Percentiles rank a stretch among this genome's conserved stretches.
These are phyloP conservation scores for Mrakia blollopis DNA, from an alignment of 768 basidiomycete genomes.

Conservation along the genomic window DNA sequence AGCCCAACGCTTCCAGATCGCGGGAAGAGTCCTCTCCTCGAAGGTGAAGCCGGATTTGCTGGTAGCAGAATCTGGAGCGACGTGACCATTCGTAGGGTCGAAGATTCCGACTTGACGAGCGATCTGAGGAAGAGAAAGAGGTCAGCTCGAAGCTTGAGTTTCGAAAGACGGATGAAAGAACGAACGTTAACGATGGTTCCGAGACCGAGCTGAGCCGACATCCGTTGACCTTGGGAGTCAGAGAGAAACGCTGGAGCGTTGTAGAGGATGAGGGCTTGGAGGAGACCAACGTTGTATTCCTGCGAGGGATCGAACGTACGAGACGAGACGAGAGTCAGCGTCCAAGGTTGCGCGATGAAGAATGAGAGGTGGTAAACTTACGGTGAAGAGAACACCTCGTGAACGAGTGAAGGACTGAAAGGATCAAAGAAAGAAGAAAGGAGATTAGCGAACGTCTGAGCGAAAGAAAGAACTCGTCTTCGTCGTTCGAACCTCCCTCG, in stretches of 20 bases:
- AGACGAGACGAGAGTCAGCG: not conserved
- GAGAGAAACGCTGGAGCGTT: slow-evolving; percentile 24
- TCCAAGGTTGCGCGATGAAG: slow-evolving; percentile 9
- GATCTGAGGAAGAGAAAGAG: slow-evolving; percentile 36
- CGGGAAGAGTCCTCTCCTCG: slow-evolving; percentile 37
- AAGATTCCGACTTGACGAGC: slow-evolving; percentile 44
- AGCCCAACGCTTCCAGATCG: slow-evolving; percentile 45
- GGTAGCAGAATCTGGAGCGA: not conserved
- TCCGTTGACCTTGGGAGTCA: slow-evolving; percentile 33
- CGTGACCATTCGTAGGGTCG: slow-evolving; percentile 41
- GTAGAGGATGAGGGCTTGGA: slow-evolving; percentile 31
- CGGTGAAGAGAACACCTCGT: slow-evolving; percentile 43
- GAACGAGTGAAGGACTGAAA: slow-evolving; percentile 43
- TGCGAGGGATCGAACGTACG: not conserved
- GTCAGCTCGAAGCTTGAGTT: not conserved
- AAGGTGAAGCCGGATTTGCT: not conserved
- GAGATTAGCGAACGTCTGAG: not conserved
- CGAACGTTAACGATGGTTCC: slow-evolving; percentile 43
- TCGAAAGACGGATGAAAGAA: not conserved
- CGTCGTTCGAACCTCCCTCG: too few relatives aligned
- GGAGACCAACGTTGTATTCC: slow-evolving; percentile 22
- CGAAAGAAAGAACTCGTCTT: too few relatives aligned
- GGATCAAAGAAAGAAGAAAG: not conserved
- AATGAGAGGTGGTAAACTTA: slow-evolving; percentile 34
- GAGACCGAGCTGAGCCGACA: slow-evolving; percentile 41